phyloP scores from a whole-genome alignment of 208 protist species.

The Trypanosoma scelopori region DNA sequence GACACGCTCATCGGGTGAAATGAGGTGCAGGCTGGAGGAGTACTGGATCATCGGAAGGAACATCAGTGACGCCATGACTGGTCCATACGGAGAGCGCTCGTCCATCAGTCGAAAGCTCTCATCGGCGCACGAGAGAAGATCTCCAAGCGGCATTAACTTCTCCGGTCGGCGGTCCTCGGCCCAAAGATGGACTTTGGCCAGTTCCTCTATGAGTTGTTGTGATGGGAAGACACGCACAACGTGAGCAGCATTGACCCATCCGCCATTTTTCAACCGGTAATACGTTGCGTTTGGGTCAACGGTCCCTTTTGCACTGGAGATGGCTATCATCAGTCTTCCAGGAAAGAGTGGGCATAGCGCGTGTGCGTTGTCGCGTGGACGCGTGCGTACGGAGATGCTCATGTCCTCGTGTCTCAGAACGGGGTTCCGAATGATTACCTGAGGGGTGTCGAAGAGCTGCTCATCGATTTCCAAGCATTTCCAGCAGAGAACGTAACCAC shows the following conservation, averaged over 20 bases:
- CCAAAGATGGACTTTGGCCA: constrained; percentile 38
- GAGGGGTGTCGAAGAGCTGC: constrained; percentile 43
- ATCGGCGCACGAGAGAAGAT: constrained; percentile 42
- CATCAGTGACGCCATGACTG: constrained; percentile 65
- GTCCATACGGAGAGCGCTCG: constrained; percentile 57
- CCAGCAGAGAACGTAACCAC: constrained; percentile 56
- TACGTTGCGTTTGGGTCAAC: constrained; percentile 50
- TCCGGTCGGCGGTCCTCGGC: constrained; percentile 8
- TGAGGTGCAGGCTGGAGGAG: constrained; percentile 2
- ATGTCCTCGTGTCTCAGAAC: constrained; percentile 45
- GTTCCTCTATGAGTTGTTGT: constrained; percentile 38
- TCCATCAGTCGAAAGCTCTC: constrained; percentile 76
- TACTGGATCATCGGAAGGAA: constrained; percentile 63
- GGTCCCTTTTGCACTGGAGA: constrained; percentile 53
- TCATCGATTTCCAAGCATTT: constrained; percentile 86
- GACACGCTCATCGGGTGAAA: constrained; percentile 16
- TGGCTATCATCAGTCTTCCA: constrained; percentile 59
- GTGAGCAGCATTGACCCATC: constrained; percentile 70
- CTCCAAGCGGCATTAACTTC: constrained; percentile 8
- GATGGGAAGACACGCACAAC: constrained; percentile 62
- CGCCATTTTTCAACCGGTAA: constrained; percentile 66
- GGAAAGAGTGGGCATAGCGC: constrained; percentile 64
- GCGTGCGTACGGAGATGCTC: constrained; percentile 53
- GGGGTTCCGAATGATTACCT: constrained; percentile 77
- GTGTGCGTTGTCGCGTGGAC: constrained; percentile 54